These are phyloP conservation scores for Meyerozyma carpophila DNA, from an alignment of 1,139 yeast species.

Conservation along the genomic window DNA sequence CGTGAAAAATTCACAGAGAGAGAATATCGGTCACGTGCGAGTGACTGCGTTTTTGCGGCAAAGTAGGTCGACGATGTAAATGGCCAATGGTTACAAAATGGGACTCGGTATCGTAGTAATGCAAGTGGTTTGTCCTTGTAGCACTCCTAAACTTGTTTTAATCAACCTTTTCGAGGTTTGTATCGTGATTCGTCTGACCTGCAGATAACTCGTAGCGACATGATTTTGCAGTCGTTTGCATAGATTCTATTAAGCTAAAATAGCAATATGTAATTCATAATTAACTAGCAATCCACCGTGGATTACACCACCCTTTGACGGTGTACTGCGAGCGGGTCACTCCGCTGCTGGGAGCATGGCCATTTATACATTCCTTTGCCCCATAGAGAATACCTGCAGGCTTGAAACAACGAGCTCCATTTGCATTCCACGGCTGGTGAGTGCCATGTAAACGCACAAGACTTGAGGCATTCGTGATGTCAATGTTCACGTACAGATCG, in stretches of 20 bases:
- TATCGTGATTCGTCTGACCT: no score
- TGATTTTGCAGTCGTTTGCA: neutral
- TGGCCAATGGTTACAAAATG: no score
- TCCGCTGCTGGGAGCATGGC: conserved; percentile 36
- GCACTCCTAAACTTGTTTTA: neutral
- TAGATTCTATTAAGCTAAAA: no score
- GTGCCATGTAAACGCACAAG: neutral
- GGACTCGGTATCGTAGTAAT: neutral
- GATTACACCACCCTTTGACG: conserved; percentile 49
- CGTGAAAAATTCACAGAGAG: neutral
- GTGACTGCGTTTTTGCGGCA: conserved; percentile 1
- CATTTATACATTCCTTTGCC: conserved; percentile 22
- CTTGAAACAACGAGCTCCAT: conserved; percentile 11
- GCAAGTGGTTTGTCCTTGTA: neutral
- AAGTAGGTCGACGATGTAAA: neutral
- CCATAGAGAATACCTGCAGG: conserved; percentile 33
- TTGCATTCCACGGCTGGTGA: neutral
- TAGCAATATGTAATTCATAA: neutral
- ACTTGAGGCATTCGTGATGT: neutral
- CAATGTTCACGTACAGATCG: conserved; percentile 14
- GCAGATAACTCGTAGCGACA: neutral
- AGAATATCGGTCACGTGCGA: conserved; percentile 1
- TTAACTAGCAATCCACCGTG: conserved; percentile 31
- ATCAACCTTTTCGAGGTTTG: no score
- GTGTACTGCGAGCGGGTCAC: conserved; percentile 42